Percentiles rank a stretch among this genome's conserved stretches.
Conservation (phyloP, 2,329 filamentous ascomycete species). For the Sporothrix brasiliensis region DNA sequence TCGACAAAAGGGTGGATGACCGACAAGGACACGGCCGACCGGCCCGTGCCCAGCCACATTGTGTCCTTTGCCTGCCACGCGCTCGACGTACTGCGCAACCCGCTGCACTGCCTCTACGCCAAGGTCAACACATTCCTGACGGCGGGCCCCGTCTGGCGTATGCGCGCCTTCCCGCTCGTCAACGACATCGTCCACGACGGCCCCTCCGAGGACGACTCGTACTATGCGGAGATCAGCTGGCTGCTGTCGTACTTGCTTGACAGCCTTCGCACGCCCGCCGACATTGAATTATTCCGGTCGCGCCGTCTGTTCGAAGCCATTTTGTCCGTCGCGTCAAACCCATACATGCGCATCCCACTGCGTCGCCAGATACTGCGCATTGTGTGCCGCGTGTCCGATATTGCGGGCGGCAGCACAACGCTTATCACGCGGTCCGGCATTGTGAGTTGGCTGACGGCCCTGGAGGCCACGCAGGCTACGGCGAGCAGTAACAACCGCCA, state of each 20-base stretch:
- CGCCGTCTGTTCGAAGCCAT: conserved; percentile 74
- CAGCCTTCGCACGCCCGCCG: conserved; percentile 61
- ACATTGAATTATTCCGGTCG: conserved; percentile 64
- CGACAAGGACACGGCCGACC: conserved; percentile 40
- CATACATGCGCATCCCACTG: conserved; percentile 62
- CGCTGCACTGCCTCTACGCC: conserved; percentile 78
- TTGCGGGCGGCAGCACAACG: conserved; percentile 76
- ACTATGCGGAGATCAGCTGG: conserved; percentile 75
- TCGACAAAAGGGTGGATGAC: conserved; percentile 61
- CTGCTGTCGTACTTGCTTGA: conserved; percentile 71
- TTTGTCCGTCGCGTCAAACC: conserved; percentile 68
- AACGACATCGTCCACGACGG: conserved; percentile 64
- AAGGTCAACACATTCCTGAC: conserved; percentile 87
- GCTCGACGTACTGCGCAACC: conserved; percentile 71
- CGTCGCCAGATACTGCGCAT: conserved; percentile 64
- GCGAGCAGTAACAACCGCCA: no score
- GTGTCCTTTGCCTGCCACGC: conserved; percentile 74
- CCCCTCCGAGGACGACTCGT: conserved; percentile 71
- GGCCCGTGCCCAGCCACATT: conserved; percentile 70
- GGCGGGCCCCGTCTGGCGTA: conserved; percentile 72
- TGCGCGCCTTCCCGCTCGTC: conserved; percentile 69
- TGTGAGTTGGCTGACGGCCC: conserved; percentile 72
- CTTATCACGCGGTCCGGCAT: conserved; percentile 75
- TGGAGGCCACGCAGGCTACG: conserved; percentile 46
- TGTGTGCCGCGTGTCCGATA: conserved; percentile 66